These are phyloP conservation scores for Porogramme epimiltina DNA, from an alignment of 1,284 basidiomycete genomes.

Conservation along the genomic window DNA sequence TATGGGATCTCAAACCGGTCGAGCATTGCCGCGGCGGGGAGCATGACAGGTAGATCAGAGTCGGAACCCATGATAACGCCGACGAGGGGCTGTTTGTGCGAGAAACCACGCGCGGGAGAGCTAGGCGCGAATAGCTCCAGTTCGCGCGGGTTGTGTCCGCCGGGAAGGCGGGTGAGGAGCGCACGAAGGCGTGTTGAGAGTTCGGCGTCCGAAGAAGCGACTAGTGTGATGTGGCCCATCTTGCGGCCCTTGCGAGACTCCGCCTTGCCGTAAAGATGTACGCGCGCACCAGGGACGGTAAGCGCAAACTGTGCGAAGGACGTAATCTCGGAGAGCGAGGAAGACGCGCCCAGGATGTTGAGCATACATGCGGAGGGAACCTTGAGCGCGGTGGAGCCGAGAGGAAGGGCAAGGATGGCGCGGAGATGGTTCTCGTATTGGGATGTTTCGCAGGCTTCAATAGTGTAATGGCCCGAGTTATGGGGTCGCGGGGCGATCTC, in stretches of 20 bases:
- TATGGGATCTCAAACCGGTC: slow-evolving; percentile 85
- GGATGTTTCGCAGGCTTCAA: slow-evolving; percentile 94
- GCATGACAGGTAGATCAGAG: slow-evolving; percentile 95
- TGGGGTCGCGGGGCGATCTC: slow-evolving; percentile 99
- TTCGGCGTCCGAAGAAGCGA: slow-evolving; percentile 82
- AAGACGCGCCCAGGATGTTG: slow-evolving; percentile 86
- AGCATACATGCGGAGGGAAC: slow-evolving; percentile 93
- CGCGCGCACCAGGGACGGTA: slow-evolving; percentile 73
- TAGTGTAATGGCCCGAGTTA: slow-evolving; percentile 99
- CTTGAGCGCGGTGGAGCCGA: slow-evolving; percentile 88
- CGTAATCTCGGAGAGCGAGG: slow-evolving; percentile 64
- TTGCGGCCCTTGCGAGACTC: slow-evolving; percentile 91
- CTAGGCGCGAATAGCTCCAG: slow-evolving; percentile 59
- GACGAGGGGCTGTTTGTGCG: slow-evolving; percentile 79
- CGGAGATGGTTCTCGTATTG: slow-evolving; percentile 99
- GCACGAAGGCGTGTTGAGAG: slow-evolving; percentile 71
- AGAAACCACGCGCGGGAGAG: slow-evolving; percentile 46
- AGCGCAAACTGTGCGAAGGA: slow-evolving; percentile 59
- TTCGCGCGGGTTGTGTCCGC: slow-evolving; percentile 47
- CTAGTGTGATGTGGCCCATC: slow-evolving; percentile 97
- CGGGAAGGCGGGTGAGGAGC: slow-evolving; percentile 69
- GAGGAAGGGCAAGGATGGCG: slow-evolving; percentile 89
- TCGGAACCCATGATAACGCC: slow-evolving; percentile 99
- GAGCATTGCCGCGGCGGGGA: slow-evolving; percentile 86
- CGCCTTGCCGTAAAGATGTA: slow-evolving; percentile 94